A percentile compares a stretch with the other conserved stretches of the same genome.
Evolutionary conservation across 495 filamentous ascomycete genomes (phyloP).

Genomic region (Polyplosphaeria fusca): DNA sequence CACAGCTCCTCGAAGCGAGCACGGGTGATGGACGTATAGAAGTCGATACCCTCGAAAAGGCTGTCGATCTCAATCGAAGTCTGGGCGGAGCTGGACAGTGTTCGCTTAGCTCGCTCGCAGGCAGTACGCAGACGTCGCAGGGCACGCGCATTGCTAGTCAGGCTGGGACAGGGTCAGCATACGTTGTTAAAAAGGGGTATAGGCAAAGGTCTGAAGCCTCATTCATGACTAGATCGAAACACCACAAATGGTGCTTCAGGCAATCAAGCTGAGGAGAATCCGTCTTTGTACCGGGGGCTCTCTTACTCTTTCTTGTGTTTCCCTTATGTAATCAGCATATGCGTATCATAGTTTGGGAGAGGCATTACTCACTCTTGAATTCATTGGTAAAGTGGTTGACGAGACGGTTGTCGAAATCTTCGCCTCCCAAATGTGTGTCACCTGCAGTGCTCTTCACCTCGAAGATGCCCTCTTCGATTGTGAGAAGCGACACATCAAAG

Average conservation of each 20-base stretch:
- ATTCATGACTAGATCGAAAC: too few relatives aligned
- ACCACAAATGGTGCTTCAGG: too few relatives aligned
- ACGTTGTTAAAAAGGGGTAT: conserved; percentile 3
- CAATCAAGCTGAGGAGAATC: too few relatives aligned
- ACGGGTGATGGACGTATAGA: conserved; percentile 98
- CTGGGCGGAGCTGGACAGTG: conserved; percentile 92
- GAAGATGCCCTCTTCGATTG: conserved; percentile 99
- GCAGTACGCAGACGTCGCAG: conserved; percentile 96
- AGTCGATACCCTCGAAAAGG: conserved; percentile 95
- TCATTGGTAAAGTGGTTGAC: conserved; percentile 94
- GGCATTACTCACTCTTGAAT: conserved; percentile 89
- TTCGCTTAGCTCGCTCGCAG: conserved; percentile 99
- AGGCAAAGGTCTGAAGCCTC: too few relatives aligned
- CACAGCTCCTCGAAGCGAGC: conserved; percentile 99
- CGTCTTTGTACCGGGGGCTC: too few relatives aligned
- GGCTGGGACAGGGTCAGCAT: conserved; percentile 46
- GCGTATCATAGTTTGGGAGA: too few relatives aligned
- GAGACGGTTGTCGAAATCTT: conserved; percentile 98
- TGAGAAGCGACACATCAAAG: conserved; percentile 98
- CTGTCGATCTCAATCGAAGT: conserved; percentile 99
- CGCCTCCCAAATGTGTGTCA: conserved; percentile 98
- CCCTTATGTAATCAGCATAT: too few relatives aligned
- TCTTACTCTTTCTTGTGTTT: conserved; percentile 74
- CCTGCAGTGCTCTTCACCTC: conserved; percentile 98
- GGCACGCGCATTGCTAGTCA: conserved; percentile 87